Evolutionary conservation across 2,329 filamentous ascomycete species (phyloP).

Genomic region (Pseudogymnoascus sp.): DNA sequence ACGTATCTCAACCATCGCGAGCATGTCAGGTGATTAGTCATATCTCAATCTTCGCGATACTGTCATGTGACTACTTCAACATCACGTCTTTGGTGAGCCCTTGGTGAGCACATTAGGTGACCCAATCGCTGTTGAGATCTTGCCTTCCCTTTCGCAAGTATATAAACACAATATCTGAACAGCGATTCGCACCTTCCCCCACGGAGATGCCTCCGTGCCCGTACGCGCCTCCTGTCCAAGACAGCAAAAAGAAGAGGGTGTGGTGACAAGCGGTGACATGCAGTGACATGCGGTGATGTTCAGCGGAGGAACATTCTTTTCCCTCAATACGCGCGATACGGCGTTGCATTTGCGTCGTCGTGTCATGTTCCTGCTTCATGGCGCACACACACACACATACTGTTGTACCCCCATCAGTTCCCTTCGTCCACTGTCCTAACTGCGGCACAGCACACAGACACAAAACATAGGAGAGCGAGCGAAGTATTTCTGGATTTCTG

Average conservation of each 20-base stretch:
- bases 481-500: conserved; percentile 4
- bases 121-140: background rate
- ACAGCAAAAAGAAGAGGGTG: background rate
- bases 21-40: background rate
- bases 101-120: background rate
- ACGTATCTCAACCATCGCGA: no score
- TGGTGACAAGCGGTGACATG: background rate
- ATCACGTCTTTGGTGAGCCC: no score
- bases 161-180: background rate
- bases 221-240: background rate
- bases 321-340: background rate
- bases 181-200: background rate
- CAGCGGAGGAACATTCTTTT: background rate
- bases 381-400: no score
- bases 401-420: background rate
- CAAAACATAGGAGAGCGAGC: background rate
- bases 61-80: background rate
- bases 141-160: background rate
- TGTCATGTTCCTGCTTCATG: background rate
- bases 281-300: background rate
- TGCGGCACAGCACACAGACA: background rate
- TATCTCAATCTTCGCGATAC: background rate
- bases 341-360: background rate
- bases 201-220: background rate
- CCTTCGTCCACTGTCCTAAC: background rate